Conservation (phyloP, 2,329 filamentous ascomycete species). For the Cladophialophora carrionii region DNA sequence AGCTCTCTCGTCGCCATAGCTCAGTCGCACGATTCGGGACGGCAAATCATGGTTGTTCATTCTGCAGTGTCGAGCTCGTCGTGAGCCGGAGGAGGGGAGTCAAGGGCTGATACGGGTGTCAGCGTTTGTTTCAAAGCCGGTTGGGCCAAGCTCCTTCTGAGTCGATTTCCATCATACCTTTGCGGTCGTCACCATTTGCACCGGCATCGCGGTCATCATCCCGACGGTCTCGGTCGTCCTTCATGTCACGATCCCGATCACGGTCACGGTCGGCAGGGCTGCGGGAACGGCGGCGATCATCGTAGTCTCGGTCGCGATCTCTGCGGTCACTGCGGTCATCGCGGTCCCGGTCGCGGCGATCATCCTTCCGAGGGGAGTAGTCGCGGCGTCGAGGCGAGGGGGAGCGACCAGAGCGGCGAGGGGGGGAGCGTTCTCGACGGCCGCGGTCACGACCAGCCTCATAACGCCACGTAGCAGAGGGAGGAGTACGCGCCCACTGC, state of each 20-base stretch:
- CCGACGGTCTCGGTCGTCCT: conserved; percentile 71
- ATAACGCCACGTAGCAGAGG: conserved; percentile 97
- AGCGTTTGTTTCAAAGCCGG: conserved; percentile 34
- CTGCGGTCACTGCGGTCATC: conserved; percentile 68
- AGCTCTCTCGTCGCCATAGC: background rate
- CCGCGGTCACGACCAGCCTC: conserved; percentile 66
- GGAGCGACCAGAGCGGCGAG: conserved; percentile 71
- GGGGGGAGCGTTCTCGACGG: conserved; percentile 71
- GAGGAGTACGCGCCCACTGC: conserved; percentile 97
- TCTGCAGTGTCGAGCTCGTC: conserved; percentile 97
- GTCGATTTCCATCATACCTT: conserved; percentile 63
- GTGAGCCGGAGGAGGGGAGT: conserved; percentile 79
- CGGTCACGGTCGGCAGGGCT: conserved; percentile 43
- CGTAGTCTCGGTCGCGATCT: conserved; percentile 59
- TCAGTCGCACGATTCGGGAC: background rate
- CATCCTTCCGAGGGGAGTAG: conserved; percentile 86
- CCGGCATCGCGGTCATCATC: conserved; percentile 73
- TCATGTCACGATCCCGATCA: conserved; percentile 60
- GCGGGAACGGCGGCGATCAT: conserved; percentile 21
- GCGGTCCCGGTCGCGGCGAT: conserved; percentile 77
- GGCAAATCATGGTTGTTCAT: conserved; percentile 42
- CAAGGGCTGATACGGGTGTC: conserved; percentile 57
- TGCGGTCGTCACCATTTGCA: conserved; percentile 84
- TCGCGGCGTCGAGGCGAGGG: conserved; percentile 65
- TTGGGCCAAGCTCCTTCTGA: conserved; percentile 33